Evolutionary conservation across 352 stramenopile species (phyloP).

Genomic region (Phytophthora idaei): DNA sequence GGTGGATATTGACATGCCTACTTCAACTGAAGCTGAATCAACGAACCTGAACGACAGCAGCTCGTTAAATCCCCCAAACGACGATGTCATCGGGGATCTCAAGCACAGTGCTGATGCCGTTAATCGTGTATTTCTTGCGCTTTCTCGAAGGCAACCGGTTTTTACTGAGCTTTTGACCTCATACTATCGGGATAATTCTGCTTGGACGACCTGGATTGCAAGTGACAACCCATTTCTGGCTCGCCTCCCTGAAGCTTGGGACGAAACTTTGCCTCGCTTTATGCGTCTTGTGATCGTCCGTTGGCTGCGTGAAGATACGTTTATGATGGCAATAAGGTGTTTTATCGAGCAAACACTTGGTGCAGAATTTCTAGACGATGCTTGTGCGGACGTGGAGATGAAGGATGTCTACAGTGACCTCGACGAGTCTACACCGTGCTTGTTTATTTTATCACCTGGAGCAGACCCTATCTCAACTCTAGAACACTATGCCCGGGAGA

Average conservation of each 20-base stretch:
- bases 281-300: conserved; percentile 63
- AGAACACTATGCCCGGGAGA: conserved; percentile 54
- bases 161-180: conserved; percentile 46
- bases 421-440: conserved; percentile 62
- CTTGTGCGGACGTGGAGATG: conserved; percentile 35
- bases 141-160: conserved; percentile 23
- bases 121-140: conserved; percentile 33
- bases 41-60: background rate
- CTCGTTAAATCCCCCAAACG: background rate
- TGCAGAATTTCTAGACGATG: conserved; percentile 20
- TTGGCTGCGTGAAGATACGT: conserved; percentile 61
- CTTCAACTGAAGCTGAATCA: background rate
- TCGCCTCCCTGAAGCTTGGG: conserved; percentile 41
- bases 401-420: conserved; percentile 60
- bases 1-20: conserved; percentile 7
- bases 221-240: conserved; percentile 45
- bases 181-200: conserved; percentile 47
- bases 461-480: conserved; percentile 63
- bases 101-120: conserved; percentile 1
- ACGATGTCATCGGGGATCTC: conserved; percentile 22
- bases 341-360: conserved; percentile 58
- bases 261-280: conserved; percentile 46
- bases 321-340: conserved; percentile 34
- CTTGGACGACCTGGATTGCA: conserved; percentile 51
- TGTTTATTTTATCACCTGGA: conserved; percentile 81